phyloP scores from a whole-genome alignment of 495 filamentous ascomycete genomes.

The Aspergillus incahuasiensis region DNA sequence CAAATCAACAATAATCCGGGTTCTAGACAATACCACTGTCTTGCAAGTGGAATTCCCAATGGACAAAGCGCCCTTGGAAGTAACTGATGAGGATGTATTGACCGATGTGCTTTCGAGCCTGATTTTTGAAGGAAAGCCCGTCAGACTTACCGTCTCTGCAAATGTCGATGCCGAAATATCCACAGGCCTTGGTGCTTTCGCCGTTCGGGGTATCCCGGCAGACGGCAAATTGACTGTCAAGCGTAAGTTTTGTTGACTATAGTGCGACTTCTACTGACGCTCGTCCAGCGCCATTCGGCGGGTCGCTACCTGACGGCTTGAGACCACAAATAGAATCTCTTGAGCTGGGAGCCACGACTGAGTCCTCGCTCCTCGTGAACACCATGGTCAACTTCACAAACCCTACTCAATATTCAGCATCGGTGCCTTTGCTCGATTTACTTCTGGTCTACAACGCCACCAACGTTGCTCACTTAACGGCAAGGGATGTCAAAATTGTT shows the following conservation, averaged over 20 bases:
- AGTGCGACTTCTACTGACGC: conserved; percentile 19
- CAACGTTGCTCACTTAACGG: conserved; percentile 66
- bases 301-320: conserved; percentile 48
- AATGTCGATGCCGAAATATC: conserved; percentile 75
- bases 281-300: conserved; percentile 38
- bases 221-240: conserved; percentile 83
- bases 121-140: conserved; percentile 60
- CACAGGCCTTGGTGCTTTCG: conserved; percentile 73
- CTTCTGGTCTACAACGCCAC: conserved; percentile 69
- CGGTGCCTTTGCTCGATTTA: conserved; percentile 72
- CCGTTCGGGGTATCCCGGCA: conserved; percentile 75
- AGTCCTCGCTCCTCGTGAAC: conserved; percentile 60
- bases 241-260: conserved; percentile 53
- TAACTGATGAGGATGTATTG: conserved; percentile 73
- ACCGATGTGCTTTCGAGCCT: conserved; percentile 68
- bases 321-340: conserved; percentile 61
- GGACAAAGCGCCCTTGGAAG: conserved; percentile 70
- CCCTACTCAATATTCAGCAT: conserved; percentile 77
- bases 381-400: conserved; percentile 79
- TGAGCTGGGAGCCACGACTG: conserved; percentile 62
- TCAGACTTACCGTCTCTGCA: conserved; percentile 70
- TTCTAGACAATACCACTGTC: conserved; percentile 47
- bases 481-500: conserved; percentile 53
- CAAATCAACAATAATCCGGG: conserved; percentile 66
- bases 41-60: conserved; percentile 71